Conservation (phyloP, 192 early-diverging fungal genomes). For the Diversispora eburnea region DNA sequence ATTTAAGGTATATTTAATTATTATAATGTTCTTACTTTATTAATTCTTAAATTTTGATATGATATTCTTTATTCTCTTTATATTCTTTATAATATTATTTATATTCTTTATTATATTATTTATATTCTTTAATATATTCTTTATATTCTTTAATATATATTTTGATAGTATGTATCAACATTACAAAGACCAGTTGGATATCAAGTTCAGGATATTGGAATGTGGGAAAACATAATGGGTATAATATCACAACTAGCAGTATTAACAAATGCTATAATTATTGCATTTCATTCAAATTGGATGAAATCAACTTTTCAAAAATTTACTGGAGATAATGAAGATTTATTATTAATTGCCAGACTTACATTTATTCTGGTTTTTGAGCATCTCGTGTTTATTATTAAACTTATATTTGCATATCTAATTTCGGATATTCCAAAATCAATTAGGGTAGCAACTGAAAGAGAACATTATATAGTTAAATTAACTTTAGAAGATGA, state of each 20-base stretch:
- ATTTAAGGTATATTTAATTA: constrained; percentile 30
- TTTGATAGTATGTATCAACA: constrained; percentile 1
- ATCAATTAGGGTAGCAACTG: constrained; percentile 36
- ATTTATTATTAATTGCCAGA: constrained; percentile 12
- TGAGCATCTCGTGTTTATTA: constrained; percentile 41
- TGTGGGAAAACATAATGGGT: constrained; percentile 37
- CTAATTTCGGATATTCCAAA: constrained; percentile 37
- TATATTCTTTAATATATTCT: too few relatives aligned
- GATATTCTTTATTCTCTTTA: too few relatives aligned
- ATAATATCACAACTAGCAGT: constrained; percentile 39
- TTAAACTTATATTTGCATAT: constrained; percentile 35
- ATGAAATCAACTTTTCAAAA: constrained; percentile 31
- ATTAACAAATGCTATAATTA: constrained; percentile 38
- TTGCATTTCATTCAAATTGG: constrained; percentile 44
- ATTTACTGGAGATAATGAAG: constrained; percentile 1
- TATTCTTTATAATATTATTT: too few relatives aligned
- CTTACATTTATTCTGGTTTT: constrained; percentile 41
- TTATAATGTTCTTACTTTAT: too few relatives aligned
- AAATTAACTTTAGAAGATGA: constrained; percentile 34
- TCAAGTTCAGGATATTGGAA: constrained; percentile 42
- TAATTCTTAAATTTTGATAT: too few relatives aligned
- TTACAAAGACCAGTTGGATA: constrained; percentile 32
- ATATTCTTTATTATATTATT: too few relatives aligned
- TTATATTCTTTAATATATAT: too few relatives aligned
- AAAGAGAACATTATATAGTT: constrained; percentile 39